Conservation (phyloP, 2,329 filamentous ascomycete species). For the Botrytis byssoidea region DNA sequence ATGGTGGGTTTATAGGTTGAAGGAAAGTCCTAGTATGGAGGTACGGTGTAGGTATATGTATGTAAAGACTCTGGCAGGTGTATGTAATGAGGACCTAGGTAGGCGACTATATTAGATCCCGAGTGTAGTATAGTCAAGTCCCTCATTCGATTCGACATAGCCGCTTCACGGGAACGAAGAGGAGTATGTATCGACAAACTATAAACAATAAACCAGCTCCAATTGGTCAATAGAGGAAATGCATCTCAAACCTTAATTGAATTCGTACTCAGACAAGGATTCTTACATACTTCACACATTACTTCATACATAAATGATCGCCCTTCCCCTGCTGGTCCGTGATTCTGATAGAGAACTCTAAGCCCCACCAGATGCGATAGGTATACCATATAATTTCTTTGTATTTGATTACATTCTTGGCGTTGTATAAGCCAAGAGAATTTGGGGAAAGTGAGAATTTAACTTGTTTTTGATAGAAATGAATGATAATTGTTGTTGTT, state of each 20-base stretch:
- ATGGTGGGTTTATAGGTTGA: not conserved
- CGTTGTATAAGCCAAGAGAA: not conserved
- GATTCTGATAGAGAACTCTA: not conserved
- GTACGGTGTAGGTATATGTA: not conserved
- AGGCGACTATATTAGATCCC: not conserved
- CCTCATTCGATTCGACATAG: not conserved
- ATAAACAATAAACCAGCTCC: not conserved
- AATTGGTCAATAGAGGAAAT: not conserved
- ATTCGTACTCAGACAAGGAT: not conserved
- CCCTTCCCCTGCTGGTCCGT: conserved; percentile 2
- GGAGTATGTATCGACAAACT: not conserved
- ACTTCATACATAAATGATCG: not conserved
- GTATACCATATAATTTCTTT: not conserved
- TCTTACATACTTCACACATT: not conserved
- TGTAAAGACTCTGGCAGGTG: not conserved
- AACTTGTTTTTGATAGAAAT: not conserved
- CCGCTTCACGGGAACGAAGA: not conserved
- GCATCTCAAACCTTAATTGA: not conserved
- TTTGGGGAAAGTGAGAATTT: not conserved
- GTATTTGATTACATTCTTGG: conserved; percentile 6
- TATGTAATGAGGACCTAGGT: not conserved
- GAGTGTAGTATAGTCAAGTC: not conserved
- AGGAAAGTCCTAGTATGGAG: not conserved
- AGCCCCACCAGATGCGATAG: not conserved
- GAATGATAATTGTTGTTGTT: not conserved